Percentiles rank a stretch among this genome's conserved stretches.
Conservation (phyloP, 2,329 filamentous ascomycete genomes). For the Westerdykella sp. region DNA sequence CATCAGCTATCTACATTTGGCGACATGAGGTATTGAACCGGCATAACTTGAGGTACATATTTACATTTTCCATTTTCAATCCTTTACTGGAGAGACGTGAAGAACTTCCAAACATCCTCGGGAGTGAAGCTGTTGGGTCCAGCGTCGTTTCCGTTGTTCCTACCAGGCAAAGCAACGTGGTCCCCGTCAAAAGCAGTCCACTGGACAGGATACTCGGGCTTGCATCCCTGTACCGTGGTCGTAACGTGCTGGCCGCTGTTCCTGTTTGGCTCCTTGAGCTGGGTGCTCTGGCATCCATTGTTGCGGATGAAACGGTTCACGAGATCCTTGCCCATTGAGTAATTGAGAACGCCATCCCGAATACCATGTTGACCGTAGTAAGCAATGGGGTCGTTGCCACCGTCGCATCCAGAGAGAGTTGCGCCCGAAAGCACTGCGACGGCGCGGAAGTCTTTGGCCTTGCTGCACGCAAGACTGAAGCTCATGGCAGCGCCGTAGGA, state of each 20-base stretch:
- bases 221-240: conserved; percentile 12
- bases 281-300: conserved; percentile 26
- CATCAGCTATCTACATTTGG: too few species aligned
- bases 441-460: conserved; percentile 34
- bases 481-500: conserved; percentile 40
- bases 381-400: conserved; percentile 33
- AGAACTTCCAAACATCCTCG: conserved; percentile 27
- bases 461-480: conserved; percentile 33
- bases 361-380: conserved; percentile 37
- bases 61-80: not conserved
- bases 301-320: conserved; percentile 32
- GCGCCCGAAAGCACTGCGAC: conserved; percentile 19
- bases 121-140: conserved; percentile 9
- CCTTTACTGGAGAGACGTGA: conserved; percentile 6
- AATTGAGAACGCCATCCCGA: conserved; percentile 29
- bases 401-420: conserved; percentile 7
- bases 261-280: conserved; percentile 11
- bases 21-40: too few species aligned
- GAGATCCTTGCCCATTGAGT: conserved; percentile 24
- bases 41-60: too few species aligned
- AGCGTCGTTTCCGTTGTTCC: not conserved
- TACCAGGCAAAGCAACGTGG: conserved; percentile 8
- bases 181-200: conserved; percentile 28
- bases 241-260: conserved; percentile 1
- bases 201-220: conserved; percentile 19